Base-by-base conservation (phyloP, 2,329 filamentous ascomycete genomes). In the Phyllosticta paracitricarpa region DNA sequence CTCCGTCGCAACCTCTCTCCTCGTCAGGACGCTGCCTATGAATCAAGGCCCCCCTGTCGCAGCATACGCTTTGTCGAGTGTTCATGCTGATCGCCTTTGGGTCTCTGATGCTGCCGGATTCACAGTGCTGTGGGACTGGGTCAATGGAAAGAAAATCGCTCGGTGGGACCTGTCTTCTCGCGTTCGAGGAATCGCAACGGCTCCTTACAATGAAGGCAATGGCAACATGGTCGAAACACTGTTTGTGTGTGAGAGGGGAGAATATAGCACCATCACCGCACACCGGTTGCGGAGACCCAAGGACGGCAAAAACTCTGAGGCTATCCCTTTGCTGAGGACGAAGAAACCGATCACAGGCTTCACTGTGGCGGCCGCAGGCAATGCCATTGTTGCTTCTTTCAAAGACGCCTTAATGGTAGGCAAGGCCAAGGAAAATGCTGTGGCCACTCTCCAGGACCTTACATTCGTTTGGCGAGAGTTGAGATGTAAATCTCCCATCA, bases 1-100 rank as follows among this genome's bases (percentile, higher is more conserved):
- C 74, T 89, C 89, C 1, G 84, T 89, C 30, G 79, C 84, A 65
- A 91, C 91, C 60, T 97, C 94, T 1, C 82, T 95, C 57, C 83
- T 95, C 24, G 79, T 90, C 54, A 86, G 90, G 66, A 84, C 85
- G 61, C 86, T 97, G 56, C 77, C 82, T 12, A 77, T 87, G 28
- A 73, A 75, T n/a, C 65, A 78, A 66, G 70, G 74, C 67, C 72
- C 78, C 24, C 73, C 70, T 10, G 75, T 87, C 24, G 74, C 78
- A 24, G 77, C 78, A 25, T 84, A 80, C 67, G 76, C 77, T 22
- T 66, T 84, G 33, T 86, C 79, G 60, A 75, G 76, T 30, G 68
- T 70, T 57, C 77, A 84, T 71, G 66, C 79, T 63, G 72, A 82
- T 68, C 71, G 80, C 55, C 68, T 86, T 6, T 82, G 83, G 65